A percentile compares a stretch with the other conserved stretches of the same genome.
phyloP scores from a whole-genome alignment of 139 green algal genomes.

The Tetraselmis chui region DNA sequence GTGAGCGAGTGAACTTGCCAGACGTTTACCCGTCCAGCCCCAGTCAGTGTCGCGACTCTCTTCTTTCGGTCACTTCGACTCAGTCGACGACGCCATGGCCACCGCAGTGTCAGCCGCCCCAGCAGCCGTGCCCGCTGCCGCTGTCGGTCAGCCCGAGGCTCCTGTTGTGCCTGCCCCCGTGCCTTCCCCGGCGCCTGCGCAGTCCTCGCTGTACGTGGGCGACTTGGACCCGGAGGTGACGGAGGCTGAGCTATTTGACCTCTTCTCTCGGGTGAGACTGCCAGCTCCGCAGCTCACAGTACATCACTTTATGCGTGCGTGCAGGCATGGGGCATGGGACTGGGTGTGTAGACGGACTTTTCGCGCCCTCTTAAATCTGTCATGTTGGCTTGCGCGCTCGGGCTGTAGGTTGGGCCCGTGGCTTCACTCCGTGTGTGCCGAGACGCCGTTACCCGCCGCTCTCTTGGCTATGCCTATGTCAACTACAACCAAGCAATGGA shows the following conservation, averaged over 20 bases:
- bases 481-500: slow-evolving; percentile 89
- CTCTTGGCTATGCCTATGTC: slow-evolving; percentile 91
- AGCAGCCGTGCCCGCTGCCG: no score
- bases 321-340: no score
- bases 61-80: no score
- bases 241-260: slow-evolving; percentile 82
- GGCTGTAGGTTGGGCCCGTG: slow-evolving; percentile 87
- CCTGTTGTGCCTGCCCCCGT: no score
- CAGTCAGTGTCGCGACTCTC: no score
- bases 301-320: no score
- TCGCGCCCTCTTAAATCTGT: no score
- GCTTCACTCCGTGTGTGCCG: slow-evolving; percentile 88
- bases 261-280: slow-evolving; percentile 74
- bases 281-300: neutral
- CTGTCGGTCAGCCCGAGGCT: neutral
- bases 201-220: slow-evolving; percentile 87
- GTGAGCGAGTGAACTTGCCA: no score
- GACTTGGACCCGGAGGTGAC: slow-evolving; percentile 86
- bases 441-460: slow-evolving; percentile 84
- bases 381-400: no score
- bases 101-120: neutral
- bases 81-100: neutral
- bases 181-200: no score
- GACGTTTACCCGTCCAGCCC: no score
- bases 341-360: no score